Evolutionary conservation across 371 early-diverging fungal genomes (phyloP).

Genomic region (Lichtheimia hyalospora): DNA sequence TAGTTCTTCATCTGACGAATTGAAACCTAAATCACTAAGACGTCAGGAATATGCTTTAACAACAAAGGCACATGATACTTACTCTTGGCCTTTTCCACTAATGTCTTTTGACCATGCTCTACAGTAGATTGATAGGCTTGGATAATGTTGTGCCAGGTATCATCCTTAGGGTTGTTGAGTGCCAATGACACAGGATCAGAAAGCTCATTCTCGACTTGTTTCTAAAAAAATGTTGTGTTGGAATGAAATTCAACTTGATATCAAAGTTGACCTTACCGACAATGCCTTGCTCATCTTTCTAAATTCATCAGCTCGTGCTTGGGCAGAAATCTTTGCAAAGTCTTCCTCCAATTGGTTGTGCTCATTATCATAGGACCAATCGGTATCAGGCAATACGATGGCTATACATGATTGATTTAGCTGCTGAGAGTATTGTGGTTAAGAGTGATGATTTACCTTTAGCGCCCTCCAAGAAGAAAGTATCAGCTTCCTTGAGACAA

Average conservation of each 20-base stretch:
- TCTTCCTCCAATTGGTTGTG: constrained; percentile 62
- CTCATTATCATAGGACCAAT: constrained; percentile 80
- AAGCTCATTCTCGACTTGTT: constrained; percentile 60
- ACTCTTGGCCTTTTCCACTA: constrained; percentile 45
- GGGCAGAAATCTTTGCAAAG: constrained; percentile 63
- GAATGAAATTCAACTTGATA: not conserved
- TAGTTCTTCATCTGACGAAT: constrained; percentile 52
- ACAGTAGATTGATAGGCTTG: constrained; percentile 55
- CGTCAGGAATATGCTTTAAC: not conserved
- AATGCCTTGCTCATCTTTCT: constrained; percentile 71
- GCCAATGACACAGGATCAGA: constrained; percentile 70
- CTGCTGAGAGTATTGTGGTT: no score
- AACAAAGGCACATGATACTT: constrained; percentile 2
- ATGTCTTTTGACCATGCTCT: constrained; percentile 38
- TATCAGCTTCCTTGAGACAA: constrained; percentile 47
- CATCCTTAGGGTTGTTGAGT: constrained; percentile 63
- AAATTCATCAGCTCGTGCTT: constrained; percentile 77
- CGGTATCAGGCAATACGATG: constrained; percentile 62
- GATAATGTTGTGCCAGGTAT: constrained; percentile 79
- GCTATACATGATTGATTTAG: constrained; percentile 18
- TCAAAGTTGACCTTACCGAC: constrained; percentile 34
- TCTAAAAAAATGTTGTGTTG: constrained; percentile 23
- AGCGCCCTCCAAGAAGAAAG: constrained; percentile 35
- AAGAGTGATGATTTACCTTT: constrained; percentile 22
- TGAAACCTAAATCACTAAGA: constrained; percentile 51